Evolutionary conservation across 345 rosid genomes (phyloP).

Genomic region (Cochlearia excelsa): DNA sequence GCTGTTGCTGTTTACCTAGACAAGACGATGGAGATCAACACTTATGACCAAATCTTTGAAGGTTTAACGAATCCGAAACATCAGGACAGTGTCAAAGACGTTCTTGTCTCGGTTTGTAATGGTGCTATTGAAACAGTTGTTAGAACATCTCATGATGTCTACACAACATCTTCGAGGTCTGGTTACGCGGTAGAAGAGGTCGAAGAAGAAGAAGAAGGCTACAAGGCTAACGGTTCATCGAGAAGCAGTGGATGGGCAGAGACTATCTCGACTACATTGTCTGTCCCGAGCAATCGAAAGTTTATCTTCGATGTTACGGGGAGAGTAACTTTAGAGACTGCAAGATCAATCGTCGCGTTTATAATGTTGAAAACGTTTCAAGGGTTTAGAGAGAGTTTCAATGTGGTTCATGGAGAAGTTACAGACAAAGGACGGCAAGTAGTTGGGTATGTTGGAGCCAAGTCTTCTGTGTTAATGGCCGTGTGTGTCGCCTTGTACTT

Average conservation of each 20-base stretch:
- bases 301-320: slow-evolving; percentile 92
- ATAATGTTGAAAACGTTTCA: slow-evolving; percentile 62
- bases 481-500: slow-evolving; percentile 76
- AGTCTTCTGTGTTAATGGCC: slow-evolving; percentile 68
- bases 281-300: slow-evolving; percentile 69
- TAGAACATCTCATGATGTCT: slow-evolving; percentile 71
- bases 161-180: slow-evolving; percentile 45
- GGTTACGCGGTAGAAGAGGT: slow-evolving; percentile 13
- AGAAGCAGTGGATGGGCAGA: slow-evolving; percentile 49
- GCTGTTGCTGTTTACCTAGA: slow-evolving; percentile 86
- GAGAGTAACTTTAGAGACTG: slow-evolving; percentile 72
- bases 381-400: slow-evolving; percentile 48
- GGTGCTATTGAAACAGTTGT: slow-evolving; percentile 78
- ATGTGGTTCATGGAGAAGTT: slow-evolving; percentile 53
- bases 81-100: slow-evolving; percentile 53
- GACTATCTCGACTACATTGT: slow-evolving; percentile 53
- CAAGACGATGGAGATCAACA: slow-evolving; percentile 76
- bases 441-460: slow-evolving; percentile 59
- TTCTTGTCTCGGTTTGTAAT: slow-evolving; percentile 74
- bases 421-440: slow-evolving; percentile 64
- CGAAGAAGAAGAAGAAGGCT: slow-evolving; percentile 17
- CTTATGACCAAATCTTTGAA: slow-evolving; percentile 70
- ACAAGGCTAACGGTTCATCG: slow-evolving; percentile 21
- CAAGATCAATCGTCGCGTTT: slow-evolving; percentile 59
- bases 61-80: slow-evolving; percentile 90